These are phyloP conservation scores for Fusarium sp. DNA, from an alignment of 2,329 filamentous ascomycete species.

Conservation along the genomic window DNA sequence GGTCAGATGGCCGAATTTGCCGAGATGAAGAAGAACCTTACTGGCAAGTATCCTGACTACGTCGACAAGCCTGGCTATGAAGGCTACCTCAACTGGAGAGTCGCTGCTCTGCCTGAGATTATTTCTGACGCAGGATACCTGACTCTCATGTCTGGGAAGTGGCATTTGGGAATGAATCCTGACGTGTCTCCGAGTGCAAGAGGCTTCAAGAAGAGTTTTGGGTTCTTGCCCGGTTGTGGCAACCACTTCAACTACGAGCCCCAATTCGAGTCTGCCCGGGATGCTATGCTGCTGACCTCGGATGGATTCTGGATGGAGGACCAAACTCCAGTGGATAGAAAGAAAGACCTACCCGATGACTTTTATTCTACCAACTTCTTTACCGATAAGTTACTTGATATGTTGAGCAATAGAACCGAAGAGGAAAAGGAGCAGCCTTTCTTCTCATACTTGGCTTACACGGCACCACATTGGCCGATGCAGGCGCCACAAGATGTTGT, in stretches of 20 bases:
- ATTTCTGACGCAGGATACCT: constrained; percentile 45
- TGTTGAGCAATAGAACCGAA: constrained; percentile 52
- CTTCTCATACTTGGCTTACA: constrained; percentile 4
- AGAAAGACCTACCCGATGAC: constrained; percentile 53
- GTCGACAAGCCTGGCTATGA: constrained; percentile 42
- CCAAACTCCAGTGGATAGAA: constrained; percentile 49
- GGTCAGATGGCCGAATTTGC: constrained; percentile 60
- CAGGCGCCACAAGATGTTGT: constrained; percentile 6
- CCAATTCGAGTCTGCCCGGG: constrained; percentile 53
- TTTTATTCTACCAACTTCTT: constrained; percentile 65
- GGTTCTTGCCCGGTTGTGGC: constrained; percentile 52
- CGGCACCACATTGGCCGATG: constrained; percentile 15
- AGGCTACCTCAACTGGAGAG: constrained; percentile 45
- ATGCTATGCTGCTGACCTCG: constrained; percentile 49
- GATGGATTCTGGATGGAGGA: constrained; percentile 52
- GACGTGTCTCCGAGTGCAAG: constrained; percentile 36
- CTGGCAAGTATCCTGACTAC: constrained; percentile 3
- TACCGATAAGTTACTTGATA: constrained; percentile 60
- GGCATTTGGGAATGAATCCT: constrained; percentile 50
- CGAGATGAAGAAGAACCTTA: constrained; percentile 3
- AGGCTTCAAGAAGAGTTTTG: constrained; percentile 54
- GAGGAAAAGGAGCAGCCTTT: constrained; percentile 23
- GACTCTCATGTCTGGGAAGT: constrained; percentile 47
- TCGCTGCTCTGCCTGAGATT: constrained; percentile 44
- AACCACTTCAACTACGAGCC: constrained; percentile 67